Evolutionary conservation across 2,329 filamentous ascomycete species (phyloP).

Genomic region (Stachybotrys elegans): DNA sequence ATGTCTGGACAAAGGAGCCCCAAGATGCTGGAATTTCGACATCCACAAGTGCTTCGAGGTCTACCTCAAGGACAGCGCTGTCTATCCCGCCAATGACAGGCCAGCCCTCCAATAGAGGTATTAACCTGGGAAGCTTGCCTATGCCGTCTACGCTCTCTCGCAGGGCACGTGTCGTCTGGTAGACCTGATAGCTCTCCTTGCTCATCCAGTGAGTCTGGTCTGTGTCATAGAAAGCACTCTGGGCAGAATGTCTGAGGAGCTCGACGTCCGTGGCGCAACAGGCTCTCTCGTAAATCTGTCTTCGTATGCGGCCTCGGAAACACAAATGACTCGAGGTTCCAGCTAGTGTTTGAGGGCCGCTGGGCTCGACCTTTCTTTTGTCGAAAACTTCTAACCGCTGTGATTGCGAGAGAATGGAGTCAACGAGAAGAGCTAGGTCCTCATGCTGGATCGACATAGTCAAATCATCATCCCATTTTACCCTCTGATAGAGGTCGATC

Average conservation of each 20-base stretch:
- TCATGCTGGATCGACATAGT: constrained; percentile 33
- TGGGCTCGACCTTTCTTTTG: too few relatives aligned
- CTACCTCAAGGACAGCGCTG: neutral
- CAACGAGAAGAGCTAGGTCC: constrained; percentile 22
- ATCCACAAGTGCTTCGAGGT: constrained; percentile 43
- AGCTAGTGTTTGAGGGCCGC: too few relatives aligned
- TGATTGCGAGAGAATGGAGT: constrained; percentile 24
- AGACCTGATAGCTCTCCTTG: constrained; percentile 1
- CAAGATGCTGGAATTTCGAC: constrained; percentile 47
- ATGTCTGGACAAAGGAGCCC: constrained; percentile 33
- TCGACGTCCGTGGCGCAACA: neutral
- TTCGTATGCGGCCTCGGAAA: neutral
- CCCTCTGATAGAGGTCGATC: constrained; percentile 26
- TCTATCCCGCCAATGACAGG: constrained; percentile 2
- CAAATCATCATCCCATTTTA: constrained; percentile 23
- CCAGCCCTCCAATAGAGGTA: constrained; percentile 5
- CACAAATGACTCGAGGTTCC: too few relatives aligned
- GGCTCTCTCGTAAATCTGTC: neutral
- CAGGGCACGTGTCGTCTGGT: constrained; percentile 4
- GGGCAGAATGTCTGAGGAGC: neutral
- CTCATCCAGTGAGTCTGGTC: too few relatives aligned
- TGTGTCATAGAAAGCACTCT: neutral
- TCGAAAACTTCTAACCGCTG: constrained; percentile 18
- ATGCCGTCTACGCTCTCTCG: neutral
- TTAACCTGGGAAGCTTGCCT: neutral